A percentile compares a stretch with the other conserved stretches of the same genome.
Evolutionary conservation across 2,329 filamentous ascomycete species (phyloP).

Genomic region (Cercospora citrullina): DNA sequence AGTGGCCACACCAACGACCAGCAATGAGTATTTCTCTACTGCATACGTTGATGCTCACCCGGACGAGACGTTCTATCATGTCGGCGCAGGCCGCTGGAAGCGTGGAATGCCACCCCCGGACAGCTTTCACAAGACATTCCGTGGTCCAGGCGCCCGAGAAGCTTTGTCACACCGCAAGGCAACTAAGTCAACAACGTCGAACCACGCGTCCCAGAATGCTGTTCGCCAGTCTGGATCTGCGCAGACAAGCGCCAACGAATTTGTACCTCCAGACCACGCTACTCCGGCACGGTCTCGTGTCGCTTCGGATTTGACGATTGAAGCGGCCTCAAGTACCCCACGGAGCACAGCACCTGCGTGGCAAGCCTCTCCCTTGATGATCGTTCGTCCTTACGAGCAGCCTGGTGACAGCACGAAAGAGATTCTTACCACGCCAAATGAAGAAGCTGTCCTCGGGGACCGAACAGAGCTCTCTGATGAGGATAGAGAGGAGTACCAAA

Average conservation of each 20-base stretch:
- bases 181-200: neutral
- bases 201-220: neutral
- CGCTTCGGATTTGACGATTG: neutral
- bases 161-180: neutral
- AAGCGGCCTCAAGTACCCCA: neutral
- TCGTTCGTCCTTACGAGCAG: conserved; percentile 1
- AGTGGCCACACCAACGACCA: neutral
- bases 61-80: conserved; percentile 24
- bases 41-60: conserved; percentile 22
- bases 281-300: neutral
- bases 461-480: neutral
- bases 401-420: neutral
- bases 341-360: neutral
- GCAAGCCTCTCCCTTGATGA: neutral
- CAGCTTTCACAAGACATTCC: conserved; percentile 7
- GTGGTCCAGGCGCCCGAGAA: conserved; percentile 9
- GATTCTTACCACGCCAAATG: neutral
- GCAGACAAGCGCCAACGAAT: neutral
- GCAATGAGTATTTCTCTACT: conserved; percentile 11
- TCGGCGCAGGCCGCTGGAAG: conserved; percentile 19
- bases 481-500: neutral
- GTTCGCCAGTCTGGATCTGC: neutral
- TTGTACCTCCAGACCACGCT: neutral
- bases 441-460: neutral
- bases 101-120: conserved; percentile 14